These are phyloP conservation scores for Exophiala sp. DNA, from an alignment of 2,329 filamentous ascomycete genomes.

Conservation along the genomic window DNA sequence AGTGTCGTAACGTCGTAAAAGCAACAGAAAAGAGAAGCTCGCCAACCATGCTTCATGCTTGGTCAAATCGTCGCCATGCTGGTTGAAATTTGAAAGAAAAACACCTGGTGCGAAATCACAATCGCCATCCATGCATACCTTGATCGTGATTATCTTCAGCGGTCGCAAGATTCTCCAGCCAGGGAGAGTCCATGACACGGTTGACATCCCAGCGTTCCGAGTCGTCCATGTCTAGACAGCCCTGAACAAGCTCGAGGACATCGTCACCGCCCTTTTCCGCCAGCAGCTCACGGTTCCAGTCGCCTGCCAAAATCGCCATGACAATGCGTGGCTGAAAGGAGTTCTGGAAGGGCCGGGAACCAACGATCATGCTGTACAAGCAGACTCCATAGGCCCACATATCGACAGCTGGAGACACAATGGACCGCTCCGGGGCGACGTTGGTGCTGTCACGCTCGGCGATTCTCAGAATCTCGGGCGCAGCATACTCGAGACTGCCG, in stretches of 20 bases:
- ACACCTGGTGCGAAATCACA: constrained; percentile 6
- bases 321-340: constrained; percentile 57
- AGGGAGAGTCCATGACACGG: constrained; percentile 53
- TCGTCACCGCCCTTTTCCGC: constrained; percentile 33
- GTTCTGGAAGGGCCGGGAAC: constrained; percentile 61
- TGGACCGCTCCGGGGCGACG: constrained; percentile 9
- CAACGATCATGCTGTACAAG: constrained; percentile 58
- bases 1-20: background rate
- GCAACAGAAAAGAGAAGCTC: too few relatives aligned
- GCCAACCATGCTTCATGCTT: too few relatives aligned
- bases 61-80: too few relatives aligned
- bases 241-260: constrained; percentile 55
- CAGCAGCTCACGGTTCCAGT: constrained; percentile 49
- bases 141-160: constrained; percentile 15
- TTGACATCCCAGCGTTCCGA: constrained; percentile 56
- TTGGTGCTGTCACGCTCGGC: constrained; percentile 25
- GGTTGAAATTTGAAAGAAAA: background rate
- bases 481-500: constrained; percentile 57
- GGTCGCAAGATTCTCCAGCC: constrained; percentile 45
- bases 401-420: constrained; percentile 54
- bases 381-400: constrained; percentile 67
- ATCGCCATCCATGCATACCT: constrained; percentile 15
- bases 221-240: constrained; percentile 58
- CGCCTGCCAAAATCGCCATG: constrained; percentile 57
- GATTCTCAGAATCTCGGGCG: constrained; percentile 45